Evolutionary conservation across 2,329 filamentous ascomycete species (phyloP).

Genomic region (Trichophyton verrucosum): DNA sequence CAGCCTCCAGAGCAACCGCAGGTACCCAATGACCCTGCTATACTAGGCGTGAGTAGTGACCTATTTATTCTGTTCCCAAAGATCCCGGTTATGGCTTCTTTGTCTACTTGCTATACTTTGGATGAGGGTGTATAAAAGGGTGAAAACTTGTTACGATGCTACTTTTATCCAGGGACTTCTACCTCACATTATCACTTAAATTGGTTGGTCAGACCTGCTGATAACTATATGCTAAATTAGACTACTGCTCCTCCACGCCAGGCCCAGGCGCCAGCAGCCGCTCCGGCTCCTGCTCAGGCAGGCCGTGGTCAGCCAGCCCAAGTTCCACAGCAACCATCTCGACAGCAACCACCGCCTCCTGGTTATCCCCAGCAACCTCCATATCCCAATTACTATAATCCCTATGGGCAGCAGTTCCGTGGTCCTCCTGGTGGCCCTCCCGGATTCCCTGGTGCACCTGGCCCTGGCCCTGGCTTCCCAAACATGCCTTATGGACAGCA

Average conservation of each 20-base stretch:
- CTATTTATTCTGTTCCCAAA: not conserved
- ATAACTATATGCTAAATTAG: not conserved
- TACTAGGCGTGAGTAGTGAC: constrained; percentile 73
- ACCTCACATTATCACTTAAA: not conserved
- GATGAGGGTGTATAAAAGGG: constrained; percentile 87
- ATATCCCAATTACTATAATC: constrained; percentile 34
- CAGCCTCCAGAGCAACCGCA: constrained; percentile 63
- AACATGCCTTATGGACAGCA: constrained; percentile 65
- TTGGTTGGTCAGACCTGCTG: not conserved
- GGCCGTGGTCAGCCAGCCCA: constrained; percentile 34
- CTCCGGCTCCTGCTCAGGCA: constrained; percentile 31
- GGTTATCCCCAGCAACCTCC: constrained; percentile 31
- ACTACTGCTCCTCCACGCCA: not conserved
- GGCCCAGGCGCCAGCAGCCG: constrained; percentile 21
- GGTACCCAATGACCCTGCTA: constrained; percentile 88
- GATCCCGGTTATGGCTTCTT: constrained; percentile 4
- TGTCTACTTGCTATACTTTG: constrained; percentile 53
- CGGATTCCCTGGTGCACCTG: constrained; percentile 33
- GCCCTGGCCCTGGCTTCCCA: constrained; percentile 48
- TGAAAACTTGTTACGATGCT: constrained; percentile 45
- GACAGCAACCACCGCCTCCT: constrained; percentile 21
- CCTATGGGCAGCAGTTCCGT: constrained; percentile 36
- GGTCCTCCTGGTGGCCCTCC: constrained; percentile 20
- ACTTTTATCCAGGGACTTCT: not conserved
- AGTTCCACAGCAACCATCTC: constrained; percentile 26